These are phyloP conservation scores for Trichoderma gamsii DNA, from an alignment of 495 filamentous ascomycete genomes.

Conservation along the genomic window DNA sequence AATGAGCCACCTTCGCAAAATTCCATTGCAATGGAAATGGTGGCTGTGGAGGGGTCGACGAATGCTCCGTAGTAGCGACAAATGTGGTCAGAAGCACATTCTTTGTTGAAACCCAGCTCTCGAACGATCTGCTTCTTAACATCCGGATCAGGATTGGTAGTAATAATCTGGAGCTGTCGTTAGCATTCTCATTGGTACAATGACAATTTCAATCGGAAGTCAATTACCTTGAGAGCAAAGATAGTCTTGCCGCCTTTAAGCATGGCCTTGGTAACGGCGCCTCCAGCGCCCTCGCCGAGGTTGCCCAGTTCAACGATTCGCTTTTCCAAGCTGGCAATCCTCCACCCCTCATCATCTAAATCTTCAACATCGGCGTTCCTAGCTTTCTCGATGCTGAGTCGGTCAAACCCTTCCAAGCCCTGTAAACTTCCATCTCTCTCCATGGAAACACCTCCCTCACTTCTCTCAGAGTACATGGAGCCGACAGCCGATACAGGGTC, in stretches of 20 bases:
- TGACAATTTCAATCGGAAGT: slow-evolving; percentile 22
- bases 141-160: slow-evolving; percentile 93
- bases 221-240: slow-evolving; percentile 83
- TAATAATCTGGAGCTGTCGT: slow-evolving; percentile 66
- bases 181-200: neutral
- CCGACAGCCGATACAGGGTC: slow-evolving; percentile 85
- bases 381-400: slow-evolving; percentile 71
- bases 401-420: slow-evolving; percentile 64
- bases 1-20: slow-evolving; percentile 96
- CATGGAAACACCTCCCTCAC: slow-evolving; percentile 60
- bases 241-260: slow-evolving; percentile 87
- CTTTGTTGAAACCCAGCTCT: slow-evolving; percentile 94
- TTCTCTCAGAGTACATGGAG: slow-evolving; percentile 70
- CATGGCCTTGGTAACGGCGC: slow-evolving; percentile 86
- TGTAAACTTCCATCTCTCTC: slow-evolving; percentile 68
- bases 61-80: slow-evolving; percentile 97
- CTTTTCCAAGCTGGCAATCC: slow-evolving; percentile 80
- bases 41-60: slow-evolving; percentile 84
- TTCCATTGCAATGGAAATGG: slow-evolving; percentile 98
- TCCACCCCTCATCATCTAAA: slow-evolving; percentile 90
- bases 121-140: slow-evolving; percentile 97
- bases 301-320: slow-evolving; percentile 83
- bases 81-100: slow-evolving; percentile 88
- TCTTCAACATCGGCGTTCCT: slow-evolving; percentile 83
- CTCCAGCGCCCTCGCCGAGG: slow-evolving; percentile 90